Evolutionary conservation across 257 asterid species (phyloP), one percentile per base, ranked within the genome.

Genomic region (Perilla frutescens): DNA sequence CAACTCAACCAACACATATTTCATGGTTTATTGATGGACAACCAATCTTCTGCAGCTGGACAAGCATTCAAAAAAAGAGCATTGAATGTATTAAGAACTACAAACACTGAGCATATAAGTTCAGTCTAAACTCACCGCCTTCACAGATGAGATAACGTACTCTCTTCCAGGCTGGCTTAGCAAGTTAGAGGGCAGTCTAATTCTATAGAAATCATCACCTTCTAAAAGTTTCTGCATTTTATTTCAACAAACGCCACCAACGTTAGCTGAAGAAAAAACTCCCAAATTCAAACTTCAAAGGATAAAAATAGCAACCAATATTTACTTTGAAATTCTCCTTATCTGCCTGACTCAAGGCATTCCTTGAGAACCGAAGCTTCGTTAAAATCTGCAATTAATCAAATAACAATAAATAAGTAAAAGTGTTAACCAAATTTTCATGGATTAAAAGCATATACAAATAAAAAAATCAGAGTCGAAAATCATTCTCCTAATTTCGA

Each of bases 291-390:
- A 43, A 20, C n/a, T 3, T 39, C 15, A 39, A 3, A n/a, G 10
- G 53, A 45, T 8, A 15, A 39, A 60, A 72, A 73, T 57, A 20
- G 32, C 29, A 65, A 74, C 5, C 26, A 7, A 43, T n/a, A 49
- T 44, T 71, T 86, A 95, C 98, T 70, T 84, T 84, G 85, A 95
- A 92, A 78, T 80, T 79, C 66, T 87, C 87, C 88, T 89, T 90
- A 74, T 92, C 96, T 15, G 84, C 60, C 78, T 82, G 92, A 75
- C 83, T 82, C 43, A 95, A 82, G 71, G 66, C 87, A 60, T 81
- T 77, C 87, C 99, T 89, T 12, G 97, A 85, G 87, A 95, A 92
- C 58, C 99, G 90, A 72, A 95, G 98, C 91, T 95, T 95, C 41
- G 98, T 89, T 41, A 95, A 96, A 0, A 91, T 95, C 97, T 95